A percentile compares a stretch with the other conserved stretches of the same genome.
Evolutionary conservation across 129 eudicot genomes (phyloP).

Genomic region (Flaveria trinervia): DNA sequence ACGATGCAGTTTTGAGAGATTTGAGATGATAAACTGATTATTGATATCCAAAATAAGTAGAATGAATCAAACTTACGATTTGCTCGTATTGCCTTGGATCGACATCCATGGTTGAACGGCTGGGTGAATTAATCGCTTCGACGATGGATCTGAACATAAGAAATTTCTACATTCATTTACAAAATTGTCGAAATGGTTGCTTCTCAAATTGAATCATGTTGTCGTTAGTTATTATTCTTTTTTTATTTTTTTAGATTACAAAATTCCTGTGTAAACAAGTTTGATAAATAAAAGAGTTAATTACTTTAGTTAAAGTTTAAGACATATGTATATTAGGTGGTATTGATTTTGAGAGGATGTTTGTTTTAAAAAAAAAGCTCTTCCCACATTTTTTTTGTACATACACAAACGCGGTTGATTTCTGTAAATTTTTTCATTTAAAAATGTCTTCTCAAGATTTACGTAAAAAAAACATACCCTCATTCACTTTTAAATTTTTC

Average conservation of each 20-base stretch:
- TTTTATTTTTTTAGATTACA: background rate
- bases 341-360: no score
- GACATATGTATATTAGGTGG: no score
- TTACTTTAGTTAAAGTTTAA: no score
- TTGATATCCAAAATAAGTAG: background rate
- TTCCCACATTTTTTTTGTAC: no score
- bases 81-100: slow-evolving; percentile 17
- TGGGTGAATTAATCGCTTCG: background rate
- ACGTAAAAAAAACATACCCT: no score
- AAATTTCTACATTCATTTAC: background rate
- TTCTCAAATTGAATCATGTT: background rate
- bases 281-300: no score
- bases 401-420: no score
- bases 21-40: background rate
- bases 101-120: slow-evolving; percentile 7
- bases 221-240: background rate
- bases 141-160: slow-evolving; percentile 5
- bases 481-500: no score
- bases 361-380: no score
- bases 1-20: background rate
- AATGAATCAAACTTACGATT: background rate
- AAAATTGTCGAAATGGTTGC: slow-evolving; percentile 4
- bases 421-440: no score
- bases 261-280: no score
- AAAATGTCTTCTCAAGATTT: no score